Base-by-base conservation (phyloP, 192 early-diverging fungal species). In the Entophlyctis luteolus region DNA sequence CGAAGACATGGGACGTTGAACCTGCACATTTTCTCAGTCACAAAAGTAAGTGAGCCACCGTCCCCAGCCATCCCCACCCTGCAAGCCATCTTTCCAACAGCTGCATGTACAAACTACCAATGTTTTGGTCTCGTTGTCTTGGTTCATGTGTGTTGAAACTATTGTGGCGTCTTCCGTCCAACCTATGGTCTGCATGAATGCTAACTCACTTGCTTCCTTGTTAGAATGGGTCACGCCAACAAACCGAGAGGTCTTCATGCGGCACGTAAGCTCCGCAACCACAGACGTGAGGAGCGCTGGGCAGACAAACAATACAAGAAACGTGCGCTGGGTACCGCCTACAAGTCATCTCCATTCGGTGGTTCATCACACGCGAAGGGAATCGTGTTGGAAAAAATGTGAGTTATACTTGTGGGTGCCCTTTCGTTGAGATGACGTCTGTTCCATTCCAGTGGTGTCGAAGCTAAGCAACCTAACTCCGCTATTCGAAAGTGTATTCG, bases 391-490 rank as follows among this genome's bases (percentile, higher is more conserved):
- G 97, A 99, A 87, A 99, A 99, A 89, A 98, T 99, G 91, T 93
- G 84, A 34, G 85, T 81, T 39, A 57, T 12, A 42, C n/a, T 12
- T 59, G 8, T n/a, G 1, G 16, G 25, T 10, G 25, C 25, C 25
- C 22, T 29, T 10, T 18, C 42, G 12, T 39, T 36, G 14, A 0
- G 42, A 22, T 12, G 16, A 23, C 4, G 18, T 10, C 39, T 42
- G n/a, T 42, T 42, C 39, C n/a, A 12, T 8, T 12, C 62, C 68
- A 91, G 89, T 81, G 97, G 95, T 92, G 93, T 99, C 77, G 97
- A 99, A 88, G 94, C 97, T 79, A 99, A 99, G 85, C 97, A 99
- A 83, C 97, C 97, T 80, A 99, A 99, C 92, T 99, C 97, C 85
- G 97, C 97, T 70, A 99, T 99, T 90, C 93, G 97, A 84, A 99